A percentile compares a stretch with the other conserved stretches of the same genome.
These are phyloP conservation scores for Bremia lactucae DNA, from an alignment of 352 stramenopile species.

Conservation along the genomic window DNA sequence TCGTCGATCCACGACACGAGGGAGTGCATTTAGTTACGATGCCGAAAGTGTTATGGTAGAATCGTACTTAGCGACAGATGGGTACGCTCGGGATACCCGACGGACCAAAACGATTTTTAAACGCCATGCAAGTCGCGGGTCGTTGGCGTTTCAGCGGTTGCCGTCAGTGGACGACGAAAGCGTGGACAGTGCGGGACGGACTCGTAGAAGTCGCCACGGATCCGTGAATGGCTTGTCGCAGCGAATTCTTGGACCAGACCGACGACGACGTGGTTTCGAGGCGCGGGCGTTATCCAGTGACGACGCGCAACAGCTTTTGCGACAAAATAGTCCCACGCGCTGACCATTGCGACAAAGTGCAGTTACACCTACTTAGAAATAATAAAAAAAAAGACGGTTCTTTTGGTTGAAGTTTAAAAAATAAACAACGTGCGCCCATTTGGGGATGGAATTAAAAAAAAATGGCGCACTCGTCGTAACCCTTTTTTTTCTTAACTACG, in stretches of 20 bases:
- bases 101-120: slow-evolving; percentile 57
- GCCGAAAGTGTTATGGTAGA: slow-evolving; percentile 85
- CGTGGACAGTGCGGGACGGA: no score
- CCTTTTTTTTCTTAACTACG: slow-evolving; percentile 6
- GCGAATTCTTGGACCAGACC: no score
- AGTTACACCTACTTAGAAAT: no score
- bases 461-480: no score
- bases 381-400: slow-evolving; percentile 7
- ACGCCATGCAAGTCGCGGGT: slow-evolving; percentile 75
- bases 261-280: slow-evolving; percentile 16
- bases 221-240: no score
- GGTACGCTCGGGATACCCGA: slow-evolving; percentile 34
- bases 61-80: slow-evolving; percentile 77
- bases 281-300: slow-evolving; percentile 26
- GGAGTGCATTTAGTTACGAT: slow-evolving; percentile 83
- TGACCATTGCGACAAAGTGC: slow-evolving; percentile 35
- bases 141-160: slow-evolving; percentile 47
- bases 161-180: slow-evolving; percentile 10
- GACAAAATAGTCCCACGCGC: slow-evolving; percentile 10
- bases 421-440: no score
- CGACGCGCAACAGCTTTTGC: slow-evolving; percentile 11
- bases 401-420: no score
- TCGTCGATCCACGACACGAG: slow-evolving; percentile 34
- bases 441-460: no score
- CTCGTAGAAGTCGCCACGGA: no score